These are phyloP conservation scores for Pezicula rhizophila DNA, from an alignment of 2,329 filamentous ascomycete species.

Conservation along the genomic window DNA sequence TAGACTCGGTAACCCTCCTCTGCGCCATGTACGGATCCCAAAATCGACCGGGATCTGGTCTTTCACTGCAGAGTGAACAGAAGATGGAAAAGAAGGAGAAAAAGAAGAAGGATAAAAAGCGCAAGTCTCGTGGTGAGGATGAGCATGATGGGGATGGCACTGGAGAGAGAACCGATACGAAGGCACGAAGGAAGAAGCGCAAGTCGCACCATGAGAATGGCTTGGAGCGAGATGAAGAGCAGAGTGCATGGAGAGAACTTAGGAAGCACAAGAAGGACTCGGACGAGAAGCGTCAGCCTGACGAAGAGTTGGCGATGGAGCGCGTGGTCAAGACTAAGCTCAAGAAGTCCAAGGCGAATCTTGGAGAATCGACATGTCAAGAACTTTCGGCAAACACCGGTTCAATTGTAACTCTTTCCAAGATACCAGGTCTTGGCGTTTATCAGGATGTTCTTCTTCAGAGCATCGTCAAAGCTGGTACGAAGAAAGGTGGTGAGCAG, in stretches of 20 bases:
- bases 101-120: slow-evolving; percentile 1
- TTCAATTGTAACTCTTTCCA: too few relatives aligned
- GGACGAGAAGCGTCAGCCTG: neutral
- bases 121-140: neutral
- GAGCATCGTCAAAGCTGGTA: too few relatives aligned
- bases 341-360: too few relatives aligned
- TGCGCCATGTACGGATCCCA: too few relatives aligned
- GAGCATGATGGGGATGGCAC: neutral
- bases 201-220: neutral
- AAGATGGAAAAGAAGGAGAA: neutral
- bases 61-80: neutral
- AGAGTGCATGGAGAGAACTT: neutral
- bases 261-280: slow-evolving; percentile 3
- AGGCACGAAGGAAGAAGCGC: neutral
- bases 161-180: neutral
- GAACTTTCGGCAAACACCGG: neutral
- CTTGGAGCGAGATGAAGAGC: neutral
- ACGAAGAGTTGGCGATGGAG: neutral
- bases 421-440: too few relatives aligned
- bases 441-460: too few relatives aligned
- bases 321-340: too few relatives aligned
- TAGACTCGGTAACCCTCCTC: too few relatives aligned
- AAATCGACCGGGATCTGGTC: too few relatives aligned
- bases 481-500: too few relatives aligned
- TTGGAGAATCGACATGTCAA: too few relatives aligned